Base-by-base conservation (phyloP, 305 asterid species). In the Fraxinus xanthoxyloides region DNA sequence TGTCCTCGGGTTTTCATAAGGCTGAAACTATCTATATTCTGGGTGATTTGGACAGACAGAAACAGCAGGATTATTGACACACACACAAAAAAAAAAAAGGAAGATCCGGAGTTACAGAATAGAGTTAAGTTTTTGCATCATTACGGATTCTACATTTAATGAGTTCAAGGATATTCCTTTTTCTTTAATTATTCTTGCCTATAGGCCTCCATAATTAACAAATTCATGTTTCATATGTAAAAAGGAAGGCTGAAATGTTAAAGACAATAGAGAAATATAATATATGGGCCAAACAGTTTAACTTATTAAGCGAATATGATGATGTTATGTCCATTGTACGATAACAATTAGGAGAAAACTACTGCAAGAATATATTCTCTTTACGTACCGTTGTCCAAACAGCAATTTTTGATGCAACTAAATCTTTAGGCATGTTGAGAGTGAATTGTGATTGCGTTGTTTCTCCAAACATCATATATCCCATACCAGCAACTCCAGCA, bases 341-440 rank as follows among this genome's bases (percentile, higher is more conserved):
- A 26, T 26, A 65, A 65, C 19, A 32, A 70, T 70, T 30, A 69
- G 9, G 10, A 69, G 73, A 26, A 65, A 24, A 69, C 75, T 69
- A 69, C 38, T 12, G 23, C 73, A 65, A 26, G 73, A 65, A 12
- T 70, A 13, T 31, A 2, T 70, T 28, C 86, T 61, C 61, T 36
- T 61, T 7, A 80, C 92, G 10, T 90, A 95, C 99, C 77, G 98
- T 93, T 24, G 98, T 92, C 99, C 99, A 95, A 6, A 95, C 89
- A 40, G 99, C 99, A 77, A 94, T 87, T 84, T 95, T 92, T 17
- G 99, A 92, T 23, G 98, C 90, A 21, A 94, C 85, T 65, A 95
- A 85, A 61, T 91, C 87, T 34, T 90, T 87, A 0, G 99, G 99
- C 92, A 95, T 84, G 91, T 95, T 95, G 46, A 95, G 94, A 1